A percentile compares a stretch with the other conserved stretches of the same genome.
Conservation (phyloP, 2,329 filamentous ascomycete species). For the Didymella sp. region DNA sequence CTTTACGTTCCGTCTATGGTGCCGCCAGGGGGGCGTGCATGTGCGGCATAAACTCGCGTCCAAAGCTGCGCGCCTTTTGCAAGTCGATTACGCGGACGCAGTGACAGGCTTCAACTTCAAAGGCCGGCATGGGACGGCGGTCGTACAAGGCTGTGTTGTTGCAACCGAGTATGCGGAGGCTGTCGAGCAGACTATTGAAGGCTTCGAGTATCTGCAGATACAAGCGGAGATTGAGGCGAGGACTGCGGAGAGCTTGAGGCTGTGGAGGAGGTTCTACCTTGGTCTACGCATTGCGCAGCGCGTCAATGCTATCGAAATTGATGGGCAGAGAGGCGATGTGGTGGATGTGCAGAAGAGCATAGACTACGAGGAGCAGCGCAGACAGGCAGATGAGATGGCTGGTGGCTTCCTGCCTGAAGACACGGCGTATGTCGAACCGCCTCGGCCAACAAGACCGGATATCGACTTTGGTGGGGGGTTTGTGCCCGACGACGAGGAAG, state of each 20-base stretch:
- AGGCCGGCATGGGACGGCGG: conserved; percentile 83
- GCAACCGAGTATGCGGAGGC: conserved; percentile 75
- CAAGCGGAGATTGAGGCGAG: conserved; percentile 66
- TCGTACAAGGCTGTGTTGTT: conserved; percentile 79
- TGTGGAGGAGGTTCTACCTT: conserved; percentile 67
- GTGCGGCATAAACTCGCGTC: conserved; percentile 65
- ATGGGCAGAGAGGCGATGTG: conserved; percentile 38
- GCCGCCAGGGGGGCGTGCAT: conserved; percentile 66
- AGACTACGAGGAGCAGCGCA: conserved; percentile 35
- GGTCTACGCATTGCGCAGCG: conserved; percentile 74
- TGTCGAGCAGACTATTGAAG: conserved; percentile 71
- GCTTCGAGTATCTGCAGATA: conserved; percentile 70
- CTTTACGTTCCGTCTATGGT: conserved; percentile 70
- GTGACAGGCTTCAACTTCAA: conserved; percentile 90
- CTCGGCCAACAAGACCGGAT: conserved; percentile 10
- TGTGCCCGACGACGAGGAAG: conserved; percentile 22
- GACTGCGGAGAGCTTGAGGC: conserved; percentile 57
- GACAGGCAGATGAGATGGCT: conserved; percentile 40
- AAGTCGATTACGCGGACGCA: conserved; percentile 86
- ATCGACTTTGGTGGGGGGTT: conserved; percentile 31
- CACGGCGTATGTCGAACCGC: conserved; percentile 50
- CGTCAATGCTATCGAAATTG: conserved; percentile 64
- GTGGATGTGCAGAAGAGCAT: conserved; percentile 44
- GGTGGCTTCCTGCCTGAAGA: conserved; percentile 58
- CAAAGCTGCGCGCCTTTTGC: conserved; percentile 75